Base-by-base conservation (phyloP, 176 grass and related monocot genomes). In the Ensete glaucum region DNA sequence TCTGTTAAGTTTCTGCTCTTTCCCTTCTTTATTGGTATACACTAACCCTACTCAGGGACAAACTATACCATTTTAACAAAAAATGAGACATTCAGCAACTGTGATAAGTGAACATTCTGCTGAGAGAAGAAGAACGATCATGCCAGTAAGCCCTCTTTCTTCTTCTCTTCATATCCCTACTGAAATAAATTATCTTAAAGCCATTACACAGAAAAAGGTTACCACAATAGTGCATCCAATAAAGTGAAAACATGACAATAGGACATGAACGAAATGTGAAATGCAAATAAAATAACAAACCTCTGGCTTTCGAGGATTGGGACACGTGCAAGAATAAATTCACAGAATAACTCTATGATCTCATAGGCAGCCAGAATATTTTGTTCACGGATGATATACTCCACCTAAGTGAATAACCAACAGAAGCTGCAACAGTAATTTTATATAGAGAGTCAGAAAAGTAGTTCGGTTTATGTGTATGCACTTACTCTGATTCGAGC, bases 361-460 rank as follows among this genome's bases (percentile, higher is more conserved):
- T 99, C 95, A 56, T 99, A 99, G 14, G 95, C 95, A 80, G 95
- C 95, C 79, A 99, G 81, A 89, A 91, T 89, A 80, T 99, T 94
- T 71, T 94, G 88, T 73, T 99, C 95, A 26, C 84, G 88, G 57
- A 99, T 99, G 77, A 99, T 82, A 65, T 94, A 91, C 79, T 99
- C 95, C 76, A 99, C 90, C 95, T 94, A 71, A 75, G 53, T 77
- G 8, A 77, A 0, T 17, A 17, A 71, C 50, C 13, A 83, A 62
- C 29, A 55, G 62, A 74, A 74, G 48, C 1, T 53, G 54, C 62
- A 75, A 68, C 8, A 66, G 26, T 29, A 25, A 66, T 58, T 17
- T n/a, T 73, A 54, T 65, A 52, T 51, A 1, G 21, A 64, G 26
- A 53, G 10, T 1, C 8, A 64, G 53, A 34, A 51, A 43, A 62